Conservation (phyloP, 2,329 filamentous ascomycete genomes). For the Fusarium luffae region DNA sequence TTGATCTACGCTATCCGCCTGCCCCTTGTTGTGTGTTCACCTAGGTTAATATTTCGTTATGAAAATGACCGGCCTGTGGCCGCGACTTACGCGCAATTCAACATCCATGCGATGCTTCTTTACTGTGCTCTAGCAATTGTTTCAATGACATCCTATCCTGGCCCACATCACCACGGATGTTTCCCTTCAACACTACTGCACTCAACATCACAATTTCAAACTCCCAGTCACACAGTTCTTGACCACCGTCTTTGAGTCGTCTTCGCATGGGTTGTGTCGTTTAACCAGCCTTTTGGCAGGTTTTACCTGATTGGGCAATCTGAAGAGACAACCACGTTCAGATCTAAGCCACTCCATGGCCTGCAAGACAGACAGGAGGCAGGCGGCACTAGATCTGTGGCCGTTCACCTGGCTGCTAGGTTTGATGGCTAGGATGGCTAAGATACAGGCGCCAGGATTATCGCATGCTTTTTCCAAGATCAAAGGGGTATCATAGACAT, state of each 20-base stretch:
- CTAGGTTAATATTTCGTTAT: neutral
- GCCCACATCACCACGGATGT: neutral
- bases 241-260: neutral
- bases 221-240: neutral
- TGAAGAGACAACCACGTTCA: conserved; percentile 9
- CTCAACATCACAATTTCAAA: neutral
- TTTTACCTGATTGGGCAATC: conserved; percentile 21
- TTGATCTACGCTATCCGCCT: conserved; percentile 24
- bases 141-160: neutral
- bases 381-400: conserved; percentile 8
- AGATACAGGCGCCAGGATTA: neutral
- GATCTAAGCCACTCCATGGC: conserved; percentile 13
- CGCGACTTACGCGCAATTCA: neutral
- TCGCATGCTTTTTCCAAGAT: neutral
- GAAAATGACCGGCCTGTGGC: neutral
- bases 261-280: neutral
- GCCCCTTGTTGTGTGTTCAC: conserved; percentile 2
- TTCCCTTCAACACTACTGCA: neutral
- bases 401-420: neutral
- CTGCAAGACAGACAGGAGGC: neutral
- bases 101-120: conserved; percentile 22
- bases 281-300: neutral
- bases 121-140: neutral
- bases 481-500: neutral
- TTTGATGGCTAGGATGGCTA: neutral